phyloP scores from a whole-genome alignment of 2,329 filamentous ascomycete genomes.

The Aspergillus sp. region DNA sequence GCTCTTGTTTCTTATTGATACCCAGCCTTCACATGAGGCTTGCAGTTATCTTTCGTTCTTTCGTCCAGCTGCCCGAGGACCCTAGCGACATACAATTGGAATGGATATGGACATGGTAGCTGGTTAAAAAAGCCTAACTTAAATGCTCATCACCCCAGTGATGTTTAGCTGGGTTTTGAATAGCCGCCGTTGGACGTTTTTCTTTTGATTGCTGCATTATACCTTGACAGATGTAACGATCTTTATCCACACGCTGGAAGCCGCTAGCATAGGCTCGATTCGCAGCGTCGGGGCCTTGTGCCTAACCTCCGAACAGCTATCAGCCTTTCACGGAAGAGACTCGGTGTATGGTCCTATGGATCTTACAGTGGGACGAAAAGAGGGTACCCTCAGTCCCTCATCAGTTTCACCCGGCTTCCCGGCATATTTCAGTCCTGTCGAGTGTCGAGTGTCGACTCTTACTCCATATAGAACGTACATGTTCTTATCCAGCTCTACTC shows the following conservation, averaged over 20 bases:
- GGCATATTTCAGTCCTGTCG: not conserved
- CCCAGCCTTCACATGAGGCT: not conserved
- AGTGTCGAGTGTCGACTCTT: too few relatives aligned
- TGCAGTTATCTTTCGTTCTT: not conserved
- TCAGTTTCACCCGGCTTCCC: not conserved
- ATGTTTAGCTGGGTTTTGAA: not conserved
- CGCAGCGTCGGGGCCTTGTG: not conserved
- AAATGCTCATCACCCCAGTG: not conserved
- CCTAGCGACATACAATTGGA: not conserved
- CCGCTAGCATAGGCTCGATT: not conserved
- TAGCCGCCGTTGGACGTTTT: not conserved
- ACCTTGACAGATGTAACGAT: not conserved
- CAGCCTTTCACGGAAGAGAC: not conserved
- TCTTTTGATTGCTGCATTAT: not conserved
- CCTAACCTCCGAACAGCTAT: not conserved
- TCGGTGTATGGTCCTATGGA: not conserved
- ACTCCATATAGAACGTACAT: not conserved
- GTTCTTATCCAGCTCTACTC: not conserved
- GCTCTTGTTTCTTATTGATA: not conserved
- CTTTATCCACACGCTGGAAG: not conserved
- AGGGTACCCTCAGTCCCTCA: not conserved
- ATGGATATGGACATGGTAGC: not conserved
- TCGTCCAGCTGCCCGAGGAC: not conserved
- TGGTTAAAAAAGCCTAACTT: not conserved
- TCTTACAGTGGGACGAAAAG: not conserved